Conservation (phyloP, 352 stramenopile genomes). For the Pythium rishiriense region DNA sequence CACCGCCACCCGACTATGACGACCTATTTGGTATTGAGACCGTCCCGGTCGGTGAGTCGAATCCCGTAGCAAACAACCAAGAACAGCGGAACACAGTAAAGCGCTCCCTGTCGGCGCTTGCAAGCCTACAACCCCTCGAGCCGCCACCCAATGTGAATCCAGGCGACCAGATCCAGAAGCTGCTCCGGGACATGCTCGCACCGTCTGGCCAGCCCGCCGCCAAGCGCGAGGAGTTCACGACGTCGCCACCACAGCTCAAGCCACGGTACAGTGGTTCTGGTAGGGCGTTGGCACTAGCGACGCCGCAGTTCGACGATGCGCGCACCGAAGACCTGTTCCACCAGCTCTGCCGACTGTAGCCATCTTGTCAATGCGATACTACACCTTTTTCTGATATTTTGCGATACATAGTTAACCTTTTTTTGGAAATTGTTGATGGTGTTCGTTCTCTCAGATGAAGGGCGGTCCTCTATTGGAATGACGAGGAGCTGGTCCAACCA, state of each 20-base stretch:
- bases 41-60: slow-evolving; percentile 24
- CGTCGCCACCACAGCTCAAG: neutral
- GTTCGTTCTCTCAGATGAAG: neutral
- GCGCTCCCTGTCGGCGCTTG: neutral
- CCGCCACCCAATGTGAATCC: slow-evolving; percentile 25
- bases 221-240: neutral
- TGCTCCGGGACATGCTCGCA: slow-evolving; percentile 52
- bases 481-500: slow-evolving; percentile 10
- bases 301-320: slow-evolving; percentile 53
- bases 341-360: slow-evolving; percentile 44
- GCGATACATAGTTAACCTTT: neutral
- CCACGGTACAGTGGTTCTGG: neutral
- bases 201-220: neutral
- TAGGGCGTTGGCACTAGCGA: neutral
- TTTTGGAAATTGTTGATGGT: neutral
- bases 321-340: slow-evolving; percentile 62
- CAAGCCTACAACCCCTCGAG: neutral
- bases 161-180: slow-evolving; percentile 53
- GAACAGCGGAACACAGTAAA: neutral
- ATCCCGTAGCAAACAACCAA: neutral
- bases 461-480: neutral
- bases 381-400: slow-evolving; percentile 7
- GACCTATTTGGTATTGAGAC: slow-evolving; percentile 73
- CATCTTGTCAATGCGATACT: slow-evolving; percentile 1
- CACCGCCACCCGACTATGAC: slow-evolving; percentile 52